A percentile compares a stretch with the other conserved stretches of the same genome.
phyloP scores from a whole-genome alignment of 2,329 filamentous ascomycete genomes.

The Apiospora arundinis region DNA sequence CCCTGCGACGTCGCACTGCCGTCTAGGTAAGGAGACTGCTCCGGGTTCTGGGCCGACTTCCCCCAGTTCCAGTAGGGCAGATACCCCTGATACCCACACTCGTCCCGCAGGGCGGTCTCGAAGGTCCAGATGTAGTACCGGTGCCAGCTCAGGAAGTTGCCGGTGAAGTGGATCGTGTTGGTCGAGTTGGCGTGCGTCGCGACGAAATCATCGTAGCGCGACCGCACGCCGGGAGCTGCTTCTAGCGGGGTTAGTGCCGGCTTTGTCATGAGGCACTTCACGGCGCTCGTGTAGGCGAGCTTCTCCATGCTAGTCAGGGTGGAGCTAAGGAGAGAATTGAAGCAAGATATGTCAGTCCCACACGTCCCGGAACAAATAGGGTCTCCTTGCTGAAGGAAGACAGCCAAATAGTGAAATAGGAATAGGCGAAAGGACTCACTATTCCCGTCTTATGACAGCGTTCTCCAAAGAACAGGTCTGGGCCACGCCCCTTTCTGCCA shows the following conservation, averaged over 20 bases:
- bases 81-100: constrained; percentile 48
- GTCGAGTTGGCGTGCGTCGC: constrained; percentile 45
- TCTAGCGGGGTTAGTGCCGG: constrained; percentile 18
- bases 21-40: constrained; percentile 42
- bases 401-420: background rate
- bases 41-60: constrained; percentile 39
- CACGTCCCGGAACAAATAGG: background rate
- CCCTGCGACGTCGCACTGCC: constrained; percentile 45
- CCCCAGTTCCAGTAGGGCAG: constrained; percentile 49
- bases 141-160: constrained; percentile 31
- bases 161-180: constrained; percentile 40
- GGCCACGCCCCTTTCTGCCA: constrained; percentile 20
- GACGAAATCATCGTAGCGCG: constrained; percentile 46
- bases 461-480: constrained; percentile 23
- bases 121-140: constrained; percentile 26
- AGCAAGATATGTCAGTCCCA: background rate
- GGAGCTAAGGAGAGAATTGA: background rate
- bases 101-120: constrained; percentile 32
- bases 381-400: constrained; percentile 5
- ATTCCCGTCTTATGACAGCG: constrained; percentile 24
- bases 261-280: constrained; percentile 27
- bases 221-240: constrained; percentile 24
- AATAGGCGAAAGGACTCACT: constrained; percentile 11
- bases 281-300: constrained; percentile 12
- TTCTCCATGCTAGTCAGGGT: background rate